Evolutionary conservation across 192 early-diverging fungal species (phyloP).

Genomic region (Backusella mclennaniae): DNA sequence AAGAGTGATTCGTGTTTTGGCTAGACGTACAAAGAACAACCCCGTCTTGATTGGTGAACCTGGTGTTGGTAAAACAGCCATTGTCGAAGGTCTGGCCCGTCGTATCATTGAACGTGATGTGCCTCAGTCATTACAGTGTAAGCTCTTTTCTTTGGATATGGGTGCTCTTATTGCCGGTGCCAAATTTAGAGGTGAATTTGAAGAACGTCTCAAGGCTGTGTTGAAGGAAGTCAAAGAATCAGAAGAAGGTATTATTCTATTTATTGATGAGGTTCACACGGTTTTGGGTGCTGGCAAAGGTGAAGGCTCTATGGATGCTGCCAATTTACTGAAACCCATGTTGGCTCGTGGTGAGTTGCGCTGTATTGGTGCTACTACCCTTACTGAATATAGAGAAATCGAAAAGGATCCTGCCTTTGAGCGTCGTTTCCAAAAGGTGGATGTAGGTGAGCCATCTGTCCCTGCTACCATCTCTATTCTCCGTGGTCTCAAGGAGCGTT

Average conservation of each 20-base stretch:
- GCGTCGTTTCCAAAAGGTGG: conserved; percentile 75
- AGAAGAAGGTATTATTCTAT: conserved; percentile 86
- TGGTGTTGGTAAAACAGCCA: conserved; percentile 81
- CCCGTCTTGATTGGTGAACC: conserved; percentile 77
- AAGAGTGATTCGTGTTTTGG: conserved; percentile 87
- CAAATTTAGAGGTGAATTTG: conserved; percentile 97
- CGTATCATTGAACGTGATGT: conserved; percentile 94
- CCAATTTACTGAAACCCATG: conserved; percentile 98
- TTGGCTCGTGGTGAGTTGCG: conserved; percentile 95
- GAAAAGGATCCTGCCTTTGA: conserved; percentile 80
- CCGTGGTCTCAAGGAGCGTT: conserved; percentile 74
- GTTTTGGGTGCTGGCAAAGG: conserved; percentile 92
- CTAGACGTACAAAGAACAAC: conserved; percentile 80
- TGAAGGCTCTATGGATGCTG: conserved; percentile 83
- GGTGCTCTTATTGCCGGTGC: conserved; percentile 91
- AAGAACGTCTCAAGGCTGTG: conserved; percentile 95
- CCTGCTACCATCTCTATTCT: conserved; percentile 75
- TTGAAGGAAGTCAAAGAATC: conserved; percentile 94
- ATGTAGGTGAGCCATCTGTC: conserved; percentile 68
- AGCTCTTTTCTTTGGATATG: conserved; percentile 94
- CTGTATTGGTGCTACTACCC: conserved; percentile 95
- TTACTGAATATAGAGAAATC: conserved; percentile 92
- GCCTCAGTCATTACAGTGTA: conserved; percentile 77
- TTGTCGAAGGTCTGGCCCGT: conserved; percentile 93
- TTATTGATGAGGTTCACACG: conserved; percentile 97